These are phyloP conservation scores for Picochlorum sp. DNA, from an alignment of 139 green algal genomes.

Conservation along the genomic window DNA sequence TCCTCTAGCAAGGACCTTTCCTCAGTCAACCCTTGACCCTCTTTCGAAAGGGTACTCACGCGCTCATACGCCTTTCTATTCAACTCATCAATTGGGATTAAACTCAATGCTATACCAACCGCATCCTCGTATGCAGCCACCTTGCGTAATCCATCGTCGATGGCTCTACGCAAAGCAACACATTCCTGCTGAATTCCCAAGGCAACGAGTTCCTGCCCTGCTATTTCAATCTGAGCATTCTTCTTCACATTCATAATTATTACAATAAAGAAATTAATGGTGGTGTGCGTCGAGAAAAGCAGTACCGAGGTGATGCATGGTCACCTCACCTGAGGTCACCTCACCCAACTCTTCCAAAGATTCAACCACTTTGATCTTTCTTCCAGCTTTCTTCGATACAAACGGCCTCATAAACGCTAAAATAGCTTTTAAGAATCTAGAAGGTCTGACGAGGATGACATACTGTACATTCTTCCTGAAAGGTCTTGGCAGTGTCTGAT, in stretches of 20 bases:
- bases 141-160: constrained; percentile 5
- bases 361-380: constrained; percentile 59
- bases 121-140: constrained; percentile 39
- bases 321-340: constrained; percentile 52
- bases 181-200: constrained; percentile 15
- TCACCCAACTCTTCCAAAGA: constrained; percentile 41
- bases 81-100: constrained; percentile 44
- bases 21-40: constrained; percentile 17
- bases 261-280: no score
- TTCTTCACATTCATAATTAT: not conserved
- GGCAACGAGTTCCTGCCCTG: not conserved
- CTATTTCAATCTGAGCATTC: not conserved
- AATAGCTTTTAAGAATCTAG: constrained; percentile 38
- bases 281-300: constrained; percentile 26
- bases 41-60: constrained; percentile 25
- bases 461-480: constrained; percentile 75
- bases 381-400: constrained; percentile 49
- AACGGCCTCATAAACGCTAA: constrained; percentile 57
- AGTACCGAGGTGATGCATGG: constrained; percentile 45
- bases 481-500: constrained; percentile 44
- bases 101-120: constrained; percentile 35
- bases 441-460: constrained; percentile 63
- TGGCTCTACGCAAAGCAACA: not conserved
- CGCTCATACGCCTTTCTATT: constrained; percentile 18
- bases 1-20: constrained; percentile 36